A percentile compares a stretch with the other conserved stretches of the same genome.
phyloP scores from a whole-genome alignment of 2,329 filamentous ascomycete species.

The Xylaria sp. region DNA sequence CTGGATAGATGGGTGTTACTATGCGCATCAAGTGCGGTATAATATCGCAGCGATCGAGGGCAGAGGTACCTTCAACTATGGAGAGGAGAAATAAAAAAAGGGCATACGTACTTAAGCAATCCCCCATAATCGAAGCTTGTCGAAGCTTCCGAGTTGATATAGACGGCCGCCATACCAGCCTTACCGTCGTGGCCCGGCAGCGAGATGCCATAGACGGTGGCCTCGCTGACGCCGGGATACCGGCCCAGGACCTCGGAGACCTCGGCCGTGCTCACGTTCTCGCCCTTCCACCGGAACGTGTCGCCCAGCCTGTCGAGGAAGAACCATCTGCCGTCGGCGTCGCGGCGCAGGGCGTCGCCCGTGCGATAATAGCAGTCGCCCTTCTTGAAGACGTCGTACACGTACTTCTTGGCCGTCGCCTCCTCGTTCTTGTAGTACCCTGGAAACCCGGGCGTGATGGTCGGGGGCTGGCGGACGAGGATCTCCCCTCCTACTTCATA shows the following conservation, averaged over 20 bases:
- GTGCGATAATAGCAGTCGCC: constrained; percentile 76
- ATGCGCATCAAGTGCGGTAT: not conserved
- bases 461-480: constrained; percentile 65
- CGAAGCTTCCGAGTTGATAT: constrained; percentile 58
- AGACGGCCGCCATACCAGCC: constrained; percentile 71
- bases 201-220: constrained; percentile 75
- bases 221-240: constrained; percentile 69
- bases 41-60: not conserved
- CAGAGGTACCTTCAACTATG: not conserved
- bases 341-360: constrained; percentile 72
- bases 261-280: constrained; percentile 74
- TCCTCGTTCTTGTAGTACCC: constrained; percentile 75
- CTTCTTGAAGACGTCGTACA: constrained; percentile 70
- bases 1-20: constrained; percentile 41
- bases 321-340: constrained; percentile 72
- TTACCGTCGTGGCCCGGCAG: constrained; percentile 74
- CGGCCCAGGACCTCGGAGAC: constrained; percentile 71
- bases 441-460: constrained; percentile 67
- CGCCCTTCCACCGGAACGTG: constrained; percentile 79
- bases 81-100: constrained; percentile 8
- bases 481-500: constrained; percentile 81
- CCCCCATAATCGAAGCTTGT: constrained; percentile 67
- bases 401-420: constrained; percentile 74
- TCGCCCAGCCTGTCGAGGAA: constrained; percentile 77
- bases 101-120: constrained; percentile 61